A percentile compares a stretch with the other conserved stretches of the same genome.
Evolutionary conservation across 2,329 filamentous ascomycete species (phyloP).

Genomic region (Septoria petroselini): DNA sequence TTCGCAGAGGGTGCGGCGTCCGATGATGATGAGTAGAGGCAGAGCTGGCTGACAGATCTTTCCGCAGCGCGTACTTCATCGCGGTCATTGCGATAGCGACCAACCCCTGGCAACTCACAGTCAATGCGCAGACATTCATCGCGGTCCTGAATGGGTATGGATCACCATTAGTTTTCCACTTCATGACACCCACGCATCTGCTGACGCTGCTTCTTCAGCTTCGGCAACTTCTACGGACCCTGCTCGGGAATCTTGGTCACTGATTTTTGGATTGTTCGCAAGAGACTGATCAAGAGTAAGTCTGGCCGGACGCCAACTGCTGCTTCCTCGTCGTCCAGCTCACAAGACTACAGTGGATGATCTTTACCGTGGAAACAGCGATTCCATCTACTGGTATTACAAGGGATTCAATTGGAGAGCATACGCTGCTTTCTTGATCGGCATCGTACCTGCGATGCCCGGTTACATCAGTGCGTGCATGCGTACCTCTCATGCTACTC

Average conservation of each 20-base stretch:
- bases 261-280: conserved; percentile 33
- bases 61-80: conserved; percentile 27
- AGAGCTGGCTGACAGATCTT: background rate
- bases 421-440: conserved; percentile 29
- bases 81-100: conserved; percentile 27
- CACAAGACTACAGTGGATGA: conserved; percentile 23
- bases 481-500: accelerated
- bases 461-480: conserved; percentile 15
- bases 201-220: conserved; percentile 11
- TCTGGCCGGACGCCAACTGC: no score
- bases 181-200: no score
- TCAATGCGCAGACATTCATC: conserved; percentile 31
- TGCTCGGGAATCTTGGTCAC: conserved; percentile 30
- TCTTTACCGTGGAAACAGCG: conserved; percentile 25
- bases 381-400: conserved; percentile 32
- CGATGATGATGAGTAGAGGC: background rate
- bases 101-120: conserved; percentile 31
- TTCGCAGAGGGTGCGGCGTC: conserved; percentile 30
- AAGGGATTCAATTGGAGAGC: conserved; percentile 30
- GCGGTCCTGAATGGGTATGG: conserved; percentile 30
- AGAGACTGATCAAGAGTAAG: conserved; percentile 24
- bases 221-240: conserved; percentile 33
- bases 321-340: background rate
- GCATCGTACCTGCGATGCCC: conserved; percentile 18
- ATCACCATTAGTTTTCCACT: no score